Percentiles rank a stretch among this genome's conserved stretches.
phyloP scores from a whole-genome alignment of 2,329 filamentous ascomycete species.

The Raffaelea deltoideospora region DNA sequence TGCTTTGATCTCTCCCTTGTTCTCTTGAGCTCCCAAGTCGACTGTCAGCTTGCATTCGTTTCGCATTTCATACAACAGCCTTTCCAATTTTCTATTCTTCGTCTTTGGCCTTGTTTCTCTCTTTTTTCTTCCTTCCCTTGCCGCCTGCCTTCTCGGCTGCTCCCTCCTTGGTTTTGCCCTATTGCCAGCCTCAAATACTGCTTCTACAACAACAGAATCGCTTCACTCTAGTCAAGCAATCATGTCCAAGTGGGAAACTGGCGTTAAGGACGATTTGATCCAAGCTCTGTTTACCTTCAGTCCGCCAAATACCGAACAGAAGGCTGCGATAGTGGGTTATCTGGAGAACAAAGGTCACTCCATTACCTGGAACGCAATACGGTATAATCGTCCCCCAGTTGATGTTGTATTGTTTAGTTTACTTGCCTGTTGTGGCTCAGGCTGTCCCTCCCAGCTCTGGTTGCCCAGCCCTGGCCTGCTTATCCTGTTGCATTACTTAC shows the following conservation, averaged over 20 bases:
- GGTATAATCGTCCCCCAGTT: too few relatives aligned
- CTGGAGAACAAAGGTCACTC: constrained; percentile 9
- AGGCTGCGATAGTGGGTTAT: constrained; percentile 5
- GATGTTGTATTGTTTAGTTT: too few relatives aligned
- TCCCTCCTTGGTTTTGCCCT: too few relatives aligned
- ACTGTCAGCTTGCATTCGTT: too few relatives aligned
- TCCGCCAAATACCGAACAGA: constrained; percentile 7
- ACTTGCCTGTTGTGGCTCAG: too few relatives aligned
- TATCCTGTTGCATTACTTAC: too few relatives aligned
- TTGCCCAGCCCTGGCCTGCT: too few relatives aligned
- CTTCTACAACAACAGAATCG: background rate
- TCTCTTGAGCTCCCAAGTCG: too few relatives aligned
- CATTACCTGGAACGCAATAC: constrained; percentile 13
- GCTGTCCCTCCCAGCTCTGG: too few relatives aligned
- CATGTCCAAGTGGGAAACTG: constrained; percentile 8
- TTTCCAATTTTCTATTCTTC: background rate
- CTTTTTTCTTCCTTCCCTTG: background rate
- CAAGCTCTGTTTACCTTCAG: constrained; percentile 7
- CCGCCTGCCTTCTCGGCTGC: background rate
- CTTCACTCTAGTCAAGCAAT: background rate
- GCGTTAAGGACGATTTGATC: constrained; percentile 7
- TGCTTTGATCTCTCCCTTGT: too few relatives aligned
- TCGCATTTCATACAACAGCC: too few relatives aligned
- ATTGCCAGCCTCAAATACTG: background rate
- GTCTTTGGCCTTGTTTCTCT: too few relatives aligned